Evolutionary conservation across 768 basidiomycete species (phyloP), one percentile per base, ranked within the genome.

Genomic region (Tricholoma furcatifolium): DNA sequence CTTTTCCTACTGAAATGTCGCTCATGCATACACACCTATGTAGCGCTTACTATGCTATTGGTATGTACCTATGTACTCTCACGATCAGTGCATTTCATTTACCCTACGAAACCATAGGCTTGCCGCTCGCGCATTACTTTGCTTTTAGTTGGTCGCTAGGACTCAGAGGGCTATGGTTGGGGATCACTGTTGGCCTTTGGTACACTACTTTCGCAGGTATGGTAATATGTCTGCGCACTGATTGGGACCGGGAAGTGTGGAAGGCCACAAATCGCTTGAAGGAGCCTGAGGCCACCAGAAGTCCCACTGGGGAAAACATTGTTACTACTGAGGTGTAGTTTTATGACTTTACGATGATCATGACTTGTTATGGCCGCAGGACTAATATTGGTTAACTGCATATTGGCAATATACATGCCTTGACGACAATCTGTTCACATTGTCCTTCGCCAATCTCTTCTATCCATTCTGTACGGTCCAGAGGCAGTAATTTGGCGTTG

Each of bases 121-220:
- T 95, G 40, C 93, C 93, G 0, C 72, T 91, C 39, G 93, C 90
- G 9, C 68, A 92, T 42, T 88, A 79, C 67, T 81, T 95, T 5
- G 77, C 88, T 6, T 93, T 93, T 72, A 71, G 72, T 44, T 64
- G 64, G 12, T 65, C 73, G 27, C 74, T 80, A 63, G 83, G 75
- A 0, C 74, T 97, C 14, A 71, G 74, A n/a, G 93, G 93, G 1
- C 78, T 97, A 15, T 97, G 93, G 93, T 74, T 87, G 39, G 93
- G 93, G 12, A 70, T 95, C 34, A 88, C 88, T 0, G 62, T 79
- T 2, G 81, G 86, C 2, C 71, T 91, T 45, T 65, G 82, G 9
- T 83, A 84, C 67, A 71, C 74, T 38, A 71, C 83, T 0, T 62
- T 74, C 4, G 62, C 80, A 10, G 85, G 85, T 2, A 74, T 81